Conservation (phyloP, 1,139 yeast genomes). For the Pichia sp. region DNA sequence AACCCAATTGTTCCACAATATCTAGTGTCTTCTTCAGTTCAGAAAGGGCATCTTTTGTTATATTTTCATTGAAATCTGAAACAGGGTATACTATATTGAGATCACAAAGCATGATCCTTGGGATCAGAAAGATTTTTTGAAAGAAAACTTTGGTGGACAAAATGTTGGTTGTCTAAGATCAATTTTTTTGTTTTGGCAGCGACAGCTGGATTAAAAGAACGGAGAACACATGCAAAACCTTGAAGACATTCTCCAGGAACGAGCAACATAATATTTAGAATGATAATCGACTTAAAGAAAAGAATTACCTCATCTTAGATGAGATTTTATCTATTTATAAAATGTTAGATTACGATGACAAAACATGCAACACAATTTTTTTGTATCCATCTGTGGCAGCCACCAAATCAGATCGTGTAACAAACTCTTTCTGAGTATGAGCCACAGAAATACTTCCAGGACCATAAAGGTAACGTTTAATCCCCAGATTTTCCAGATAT, state of each 20-base stretch:
- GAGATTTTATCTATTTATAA: too few species aligned
- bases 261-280: too few species aligned
- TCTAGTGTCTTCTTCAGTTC: slow-evolving; percentile 42
- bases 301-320: too few species aligned
- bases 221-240: too few species aligned
- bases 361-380: too few species aligned
- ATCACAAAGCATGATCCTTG: slow-evolving; percentile 48
- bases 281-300: too few species aligned
- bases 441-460: slow-evolving; percentile 63
- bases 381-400: background rate
- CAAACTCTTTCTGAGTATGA: slow-evolving; percentile 52
- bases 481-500: slow-evolving; percentile 33
- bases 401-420: slow-evolving; percentile 36
- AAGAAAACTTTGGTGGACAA: background rate
- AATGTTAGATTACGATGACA: background rate
- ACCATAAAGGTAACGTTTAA: slow-evolving; percentile 49
- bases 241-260: too few species aligned
- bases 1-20: slow-evolving; percentile 59
- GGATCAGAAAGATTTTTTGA: background rate
- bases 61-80: slow-evolving; percentile 36
- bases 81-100: slow-evolving; percentile 82
- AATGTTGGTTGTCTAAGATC: too few species aligned
- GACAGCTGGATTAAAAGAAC: too few species aligned
- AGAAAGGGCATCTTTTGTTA: slow-evolving; percentile 36
- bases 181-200: too few species aligned